These are phyloP conservation scores for Quercus tomentella DNA, from an alignment of 331 rosid genomes.

Conservation along the genomic window DNA sequence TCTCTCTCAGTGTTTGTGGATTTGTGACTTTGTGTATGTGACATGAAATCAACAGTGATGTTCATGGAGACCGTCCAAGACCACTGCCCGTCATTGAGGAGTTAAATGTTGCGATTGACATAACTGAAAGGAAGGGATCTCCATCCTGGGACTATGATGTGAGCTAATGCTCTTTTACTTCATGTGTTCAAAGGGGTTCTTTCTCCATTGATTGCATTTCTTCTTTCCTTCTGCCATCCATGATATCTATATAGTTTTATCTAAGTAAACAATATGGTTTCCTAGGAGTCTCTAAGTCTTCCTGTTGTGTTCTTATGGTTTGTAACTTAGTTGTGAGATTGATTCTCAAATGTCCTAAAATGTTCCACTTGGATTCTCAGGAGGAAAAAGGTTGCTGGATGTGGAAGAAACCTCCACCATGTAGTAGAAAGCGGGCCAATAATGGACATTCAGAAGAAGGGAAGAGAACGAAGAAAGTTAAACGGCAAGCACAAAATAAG, in stretches of 20 bases:
- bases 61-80: conserved; percentile 56
- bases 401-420: conserved; percentile 49
- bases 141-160: conserved; percentile 73
- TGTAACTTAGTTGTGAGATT: not conserved
- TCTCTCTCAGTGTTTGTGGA: not conserved
- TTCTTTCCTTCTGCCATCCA: not conserved
- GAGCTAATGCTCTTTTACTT: conserved; percentile 6
- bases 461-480: conserved; percentile 10
- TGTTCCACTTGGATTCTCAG: conserved; percentile 6
- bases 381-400: conserved; percentile 48
- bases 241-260: not conserved
- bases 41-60: conserved; percentile 42
- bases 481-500: conserved; percentile 3
- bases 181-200: not conserved
- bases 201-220: not conserved
- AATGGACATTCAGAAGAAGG: conserved; percentile 12
- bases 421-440: conserved; percentile 18
- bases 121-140: conserved; percentile 42
- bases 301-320: not conserved
- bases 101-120: conserved; percentile 38
- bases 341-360: not conserved
- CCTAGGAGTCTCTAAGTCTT: not conserved
- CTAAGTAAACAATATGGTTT: not conserved
- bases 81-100: conserved; percentile 46
- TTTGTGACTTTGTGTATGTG: not conserved